phyloP scores from a whole-genome alignment of 164 flowering plant species.

The Cinnamomum micranthum region DNA sequence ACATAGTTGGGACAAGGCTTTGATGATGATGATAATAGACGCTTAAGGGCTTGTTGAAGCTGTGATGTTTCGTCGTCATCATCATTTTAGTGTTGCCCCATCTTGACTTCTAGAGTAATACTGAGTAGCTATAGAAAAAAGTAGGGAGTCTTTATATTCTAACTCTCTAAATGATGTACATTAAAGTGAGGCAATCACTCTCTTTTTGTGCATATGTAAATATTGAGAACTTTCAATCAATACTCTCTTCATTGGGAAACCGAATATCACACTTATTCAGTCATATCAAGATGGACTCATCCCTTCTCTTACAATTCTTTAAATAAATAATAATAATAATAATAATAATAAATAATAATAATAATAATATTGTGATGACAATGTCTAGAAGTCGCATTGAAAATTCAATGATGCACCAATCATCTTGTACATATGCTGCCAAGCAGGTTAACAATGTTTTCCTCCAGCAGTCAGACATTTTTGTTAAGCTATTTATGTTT shows the following conservation, averaged over 20 bases:
- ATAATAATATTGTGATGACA: neutral
- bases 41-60: neutral
- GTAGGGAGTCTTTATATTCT: no score
- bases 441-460: neutral
- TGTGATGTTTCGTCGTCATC: neutral
- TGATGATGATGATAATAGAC: neutral
- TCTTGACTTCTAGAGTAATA: no score
- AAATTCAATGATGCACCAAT: neutral
- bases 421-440: neutral
- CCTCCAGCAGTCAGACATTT: no score
- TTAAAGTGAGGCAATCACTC: neutral
- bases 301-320: neutral
- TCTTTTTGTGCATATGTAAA: neutral
- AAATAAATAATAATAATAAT: no score
- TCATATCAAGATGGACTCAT: no score
- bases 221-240: neutral
- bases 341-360: no score
- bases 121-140: no score
- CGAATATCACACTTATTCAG: no score
- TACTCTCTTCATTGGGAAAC: neutral
- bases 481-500: conserved; percentile 2
- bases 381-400: neutral
- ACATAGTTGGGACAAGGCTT: no score
- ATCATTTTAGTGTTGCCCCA: no score
- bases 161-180: no score